These are phyloP conservation scores for Quercus wislizeni DNA, from an alignment of 306 rosid genomes.

Conservation along the genomic window DNA sequence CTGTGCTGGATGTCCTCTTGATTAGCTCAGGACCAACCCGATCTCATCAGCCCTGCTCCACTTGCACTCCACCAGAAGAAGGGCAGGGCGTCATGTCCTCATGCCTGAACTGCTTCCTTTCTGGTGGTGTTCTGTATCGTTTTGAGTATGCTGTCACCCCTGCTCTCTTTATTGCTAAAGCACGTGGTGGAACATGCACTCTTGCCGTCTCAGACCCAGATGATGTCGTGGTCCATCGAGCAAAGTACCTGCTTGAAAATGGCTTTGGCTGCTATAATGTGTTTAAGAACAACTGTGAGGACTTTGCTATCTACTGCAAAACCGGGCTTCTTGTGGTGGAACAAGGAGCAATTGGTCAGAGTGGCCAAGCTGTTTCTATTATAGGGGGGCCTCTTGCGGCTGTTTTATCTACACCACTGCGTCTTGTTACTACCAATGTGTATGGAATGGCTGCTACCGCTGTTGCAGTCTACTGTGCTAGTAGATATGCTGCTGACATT, in stretches of 20 bases:
- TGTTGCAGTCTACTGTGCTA: constrained; percentile 70
- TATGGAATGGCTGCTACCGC: constrained; percentile 85
- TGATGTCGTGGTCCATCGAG: constrained; percentile 72
- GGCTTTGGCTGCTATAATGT: constrained; percentile 86
- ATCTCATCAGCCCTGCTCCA: constrained; percentile 43
- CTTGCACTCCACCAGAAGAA: constrained; percentile 48
- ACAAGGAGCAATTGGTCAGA: constrained; percentile 66
- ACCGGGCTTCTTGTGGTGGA: constrained; percentile 77
- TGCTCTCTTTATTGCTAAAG: constrained; percentile 76
- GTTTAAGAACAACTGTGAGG: constrained; percentile 94
- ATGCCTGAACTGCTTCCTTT: constrained; percentile 84
- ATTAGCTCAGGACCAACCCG: constrained; percentile 73
- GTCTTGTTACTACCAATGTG: constrained; percentile 64
- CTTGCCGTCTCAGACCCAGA: constrained; percentile 66
- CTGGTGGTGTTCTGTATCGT: constrained; percentile 84
- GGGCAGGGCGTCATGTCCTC: constrained; percentile 65
- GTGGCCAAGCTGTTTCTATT: constrained; percentile 84
- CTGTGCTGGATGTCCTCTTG: constrained; percentile 71
- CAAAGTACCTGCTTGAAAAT: constrained; percentile 60
- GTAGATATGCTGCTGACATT: constrained; percentile 81
- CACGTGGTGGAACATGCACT: constrained; percentile 94
- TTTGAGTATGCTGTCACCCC: constrained; percentile 73
- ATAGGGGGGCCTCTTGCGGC: constrained; percentile 97
- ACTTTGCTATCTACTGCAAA: constrained; percentile 93
- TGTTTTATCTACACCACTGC: constrained; percentile 66